These are phyloP conservation scores for Leccinum olivaceopallidum DNA, from an alignment of 768 basidiomycete species.

Conservation along the genomic window DNA sequence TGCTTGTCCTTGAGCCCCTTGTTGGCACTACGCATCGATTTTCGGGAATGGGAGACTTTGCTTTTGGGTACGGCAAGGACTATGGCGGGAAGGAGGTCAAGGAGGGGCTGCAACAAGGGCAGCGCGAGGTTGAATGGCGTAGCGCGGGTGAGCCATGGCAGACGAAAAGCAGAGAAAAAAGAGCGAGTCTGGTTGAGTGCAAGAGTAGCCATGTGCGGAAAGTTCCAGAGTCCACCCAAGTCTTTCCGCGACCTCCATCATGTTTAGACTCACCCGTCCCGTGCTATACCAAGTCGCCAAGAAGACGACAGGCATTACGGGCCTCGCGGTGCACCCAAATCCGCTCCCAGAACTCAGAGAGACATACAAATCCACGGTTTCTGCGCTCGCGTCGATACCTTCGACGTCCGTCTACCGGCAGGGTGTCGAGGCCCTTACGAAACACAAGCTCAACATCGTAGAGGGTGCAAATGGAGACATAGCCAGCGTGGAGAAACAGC, in stretches of 20 bases:
- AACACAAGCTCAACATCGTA: slow-evolving; percentile 73
- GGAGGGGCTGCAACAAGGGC: slow-evolving; percentile 46
- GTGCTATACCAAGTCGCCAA: slow-evolving; percentile 65
- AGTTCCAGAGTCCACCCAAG: background rate
- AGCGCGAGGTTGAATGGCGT: slow-evolving; percentile 36
- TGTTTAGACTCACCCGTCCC: slow-evolving; percentile 79
- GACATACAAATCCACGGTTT: slow-evolving; percentile 79
- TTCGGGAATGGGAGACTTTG: slow-evolving; percentile 90
- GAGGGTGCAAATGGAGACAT: slow-evolving; percentile 69
- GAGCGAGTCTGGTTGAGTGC: slow-evolving; percentile 36
- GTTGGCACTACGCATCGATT: slow-evolving; percentile 92
- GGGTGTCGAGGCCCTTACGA: slow-evolving; percentile 82
- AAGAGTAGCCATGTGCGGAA: slow-evolving; percentile 40
- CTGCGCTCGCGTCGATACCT: slow-evolving; percentile 70
- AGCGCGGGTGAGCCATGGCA: slow-evolving; percentile 22
- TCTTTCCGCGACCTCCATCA: slow-evolving; percentile 37
- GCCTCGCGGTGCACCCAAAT: slow-evolving; percentile 79
- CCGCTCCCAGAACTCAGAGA: slow-evolving; percentile 77
- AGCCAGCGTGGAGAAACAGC: slow-evolving; percentile 62
- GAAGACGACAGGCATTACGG: slow-evolving; percentile 82
- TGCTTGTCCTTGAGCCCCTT: slow-evolving; percentile 95
- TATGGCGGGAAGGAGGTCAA: slow-evolving; percentile 84
- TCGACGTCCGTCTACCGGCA: slow-evolving; percentile 86
- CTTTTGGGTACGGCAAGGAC: slow-evolving; percentile 93
- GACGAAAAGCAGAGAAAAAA: slow-evolving; percentile 23